Evolutionary conservation across 306 rosid species (phyloP).

Genomic region (Acmispon strigosus): DNA sequence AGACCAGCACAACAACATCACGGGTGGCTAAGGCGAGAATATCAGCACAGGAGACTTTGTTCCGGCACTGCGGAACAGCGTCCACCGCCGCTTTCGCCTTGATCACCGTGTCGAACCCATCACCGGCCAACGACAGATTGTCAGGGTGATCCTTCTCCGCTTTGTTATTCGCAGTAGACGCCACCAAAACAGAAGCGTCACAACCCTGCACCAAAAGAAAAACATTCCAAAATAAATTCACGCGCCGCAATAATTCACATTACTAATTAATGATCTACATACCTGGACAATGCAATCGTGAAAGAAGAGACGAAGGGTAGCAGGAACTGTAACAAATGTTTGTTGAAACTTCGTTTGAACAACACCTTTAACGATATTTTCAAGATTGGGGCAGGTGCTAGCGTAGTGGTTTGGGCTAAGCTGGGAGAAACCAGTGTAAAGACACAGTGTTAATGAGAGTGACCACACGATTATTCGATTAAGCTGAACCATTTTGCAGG

Average conservation of each 20-base stretch:
- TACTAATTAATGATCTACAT: background rate
- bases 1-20: slow-evolving; percentile 60
- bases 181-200: slow-evolving; percentile 52
- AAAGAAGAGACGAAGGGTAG: slow-evolving; percentile 86
- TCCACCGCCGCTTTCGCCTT: slow-evolving; percentile 78
- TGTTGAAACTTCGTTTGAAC: slow-evolving; percentile 55
- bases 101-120: slow-evolving; percentile 81
- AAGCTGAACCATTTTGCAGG: slow-evolving; percentile 38
- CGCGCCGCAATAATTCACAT: too few species aligned
- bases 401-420: slow-evolving; percentile 63
- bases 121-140: slow-evolving; percentile 76
- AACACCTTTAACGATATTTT: slow-evolving; percentile 45
- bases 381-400: slow-evolving; percentile 67
- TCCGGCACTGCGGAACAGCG: slow-evolving; percentile 49
- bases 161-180: slow-evolving; percentile 35
- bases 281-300: slow-evolving; percentile 92
- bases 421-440: slow-evolving; percentile 40
- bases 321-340: slow-evolving; percentile 77
- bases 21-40: slow-evolving; percentile 72
- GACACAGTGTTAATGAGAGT: slow-evolving; percentile 28
- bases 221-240: too few species aligned
- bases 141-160: slow-evolving; percentile 77
- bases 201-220: slow-evolving; percentile 42
- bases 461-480: slow-evolving; percentile 27
- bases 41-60: slow-evolving; percentile 81